Evolutionary conservation across 106 monocot genomes (phyloP), one percentile per base, ranked within the genome.

Genomic region (Dendrobium catenatum): DNA sequence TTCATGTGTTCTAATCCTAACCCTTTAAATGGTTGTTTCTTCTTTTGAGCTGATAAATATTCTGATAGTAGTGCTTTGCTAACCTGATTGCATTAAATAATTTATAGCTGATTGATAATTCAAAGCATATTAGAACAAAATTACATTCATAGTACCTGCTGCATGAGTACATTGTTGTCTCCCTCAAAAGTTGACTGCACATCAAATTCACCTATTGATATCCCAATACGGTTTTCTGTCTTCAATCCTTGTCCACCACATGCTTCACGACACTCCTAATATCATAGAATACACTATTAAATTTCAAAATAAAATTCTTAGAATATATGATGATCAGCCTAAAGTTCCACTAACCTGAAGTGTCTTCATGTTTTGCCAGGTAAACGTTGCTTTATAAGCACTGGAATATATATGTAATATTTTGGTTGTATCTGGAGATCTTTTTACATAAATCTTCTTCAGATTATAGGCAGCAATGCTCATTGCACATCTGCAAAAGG

Each of bases 181-280:
- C 98, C 98, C 73, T 99, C 98, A 81, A 99, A 99, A 54, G 98
- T 99, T n/a, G 84, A 95, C 55, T 99, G 95, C 11, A 99, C 98
- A 81, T 99, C 98, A 81, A 41, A 99, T 87, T 99, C 98, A 67
- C 91, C 86, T 86, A 92, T 94, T 17, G 93, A 82, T 77, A 93
- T 24, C 18, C 95, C 98, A 72, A 95, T 61, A 17, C 89, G 92
- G 79, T 99, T 99, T 75, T 99, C 95, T 58, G 95, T 91, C 79
- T 93, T 99, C n/a, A 99, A 51, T 24, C 98, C 98, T 90, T 99
- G 98, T n/a, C 98, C 98, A 11, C 98, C 95, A 86, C 95, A 95
- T 55, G 98, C 93, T 83, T 99, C 98, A 77, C 98, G 95, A 49
- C 98, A 99, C 81, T 99, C 95, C 95, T 94, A 55, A 68, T 79